phyloP scores from a whole-genome alignment of 257 asterid genomes.

The Solanum bukasovii region DNA sequence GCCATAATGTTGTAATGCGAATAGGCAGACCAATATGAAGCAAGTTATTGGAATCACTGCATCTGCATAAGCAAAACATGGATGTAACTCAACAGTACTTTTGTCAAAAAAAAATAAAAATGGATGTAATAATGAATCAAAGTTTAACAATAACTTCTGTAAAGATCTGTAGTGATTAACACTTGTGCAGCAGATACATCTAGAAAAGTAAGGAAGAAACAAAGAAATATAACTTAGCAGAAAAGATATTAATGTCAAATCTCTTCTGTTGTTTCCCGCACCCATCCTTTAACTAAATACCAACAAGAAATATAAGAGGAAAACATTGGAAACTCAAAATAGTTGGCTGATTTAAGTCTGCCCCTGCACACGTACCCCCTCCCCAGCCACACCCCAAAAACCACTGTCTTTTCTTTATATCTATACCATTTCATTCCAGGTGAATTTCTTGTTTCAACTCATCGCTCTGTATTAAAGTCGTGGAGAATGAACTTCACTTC shows the following conservation, averaged over 20 bases:
- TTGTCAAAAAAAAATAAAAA: not conserved
- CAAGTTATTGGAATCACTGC: conserved; percentile 90
- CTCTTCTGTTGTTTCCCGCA: not conserved
- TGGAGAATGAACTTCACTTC: not conserved
- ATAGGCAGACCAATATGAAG: conserved; percentile 87
- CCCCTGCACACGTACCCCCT: not conserved
- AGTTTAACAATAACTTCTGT: not conserved
- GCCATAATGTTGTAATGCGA: conserved; percentile 93
- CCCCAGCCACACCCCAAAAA: not conserved
- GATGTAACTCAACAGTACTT: not conserved
- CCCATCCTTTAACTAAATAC: not conserved
- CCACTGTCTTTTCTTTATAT: not conserved
- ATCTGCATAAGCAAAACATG: conserved; percentile 43
- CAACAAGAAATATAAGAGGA: not conserved
- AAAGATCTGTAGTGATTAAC: not conserved
- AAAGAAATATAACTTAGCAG: not conserved
- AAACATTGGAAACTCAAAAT: not conserved
- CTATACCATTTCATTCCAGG: not conserved
- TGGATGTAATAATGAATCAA: not conserved
- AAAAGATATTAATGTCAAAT: not conserved
- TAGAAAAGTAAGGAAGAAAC: not conserved
- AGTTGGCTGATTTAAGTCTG: not conserved
- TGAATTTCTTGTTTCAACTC: not conserved
- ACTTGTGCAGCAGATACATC: not conserved
- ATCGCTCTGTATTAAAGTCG: not conserved